Evolutionary conservation across 2,329 filamentous ascomycete species (phyloP).

Genomic region (Arthroderma uncinatum): DNA sequence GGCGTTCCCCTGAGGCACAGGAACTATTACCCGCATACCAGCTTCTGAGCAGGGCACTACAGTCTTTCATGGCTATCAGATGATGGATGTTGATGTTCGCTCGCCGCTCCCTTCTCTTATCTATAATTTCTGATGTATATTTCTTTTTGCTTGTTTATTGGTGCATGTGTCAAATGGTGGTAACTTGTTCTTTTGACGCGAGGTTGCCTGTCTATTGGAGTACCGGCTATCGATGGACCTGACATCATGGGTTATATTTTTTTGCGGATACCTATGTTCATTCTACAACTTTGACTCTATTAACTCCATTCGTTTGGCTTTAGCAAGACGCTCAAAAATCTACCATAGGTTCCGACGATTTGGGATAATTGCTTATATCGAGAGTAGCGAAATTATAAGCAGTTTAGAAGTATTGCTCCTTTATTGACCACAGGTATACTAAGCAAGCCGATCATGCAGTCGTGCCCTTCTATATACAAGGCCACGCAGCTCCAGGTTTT

Average conservation of each 20-base stretch:
- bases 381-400: no score
- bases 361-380: no score
- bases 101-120: not conserved
- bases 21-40: not conserved
- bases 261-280: not conserved
- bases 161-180: not conserved
- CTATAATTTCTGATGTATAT: not conserved
- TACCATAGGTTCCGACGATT: no score
- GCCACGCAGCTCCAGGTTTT: slow-evolving; percentile 23
- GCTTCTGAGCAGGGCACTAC: not conserved
- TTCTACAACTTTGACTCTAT: no score
- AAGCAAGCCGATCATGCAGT: no score
- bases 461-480: no score
- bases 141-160: not conserved
- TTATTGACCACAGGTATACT: no score
- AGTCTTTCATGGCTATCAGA: not conserved
- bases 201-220: not conserved
- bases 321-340: no score
- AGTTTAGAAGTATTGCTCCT: no score
- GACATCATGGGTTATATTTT: not conserved
- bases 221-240: not conserved
- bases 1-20: not conserved
- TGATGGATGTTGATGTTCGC: not conserved
- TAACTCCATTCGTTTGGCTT: no score
- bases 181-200: not conserved